Conservation (phyloP, 768 basidiomycete genomes). For the Scleroderma bovista region DNA sequence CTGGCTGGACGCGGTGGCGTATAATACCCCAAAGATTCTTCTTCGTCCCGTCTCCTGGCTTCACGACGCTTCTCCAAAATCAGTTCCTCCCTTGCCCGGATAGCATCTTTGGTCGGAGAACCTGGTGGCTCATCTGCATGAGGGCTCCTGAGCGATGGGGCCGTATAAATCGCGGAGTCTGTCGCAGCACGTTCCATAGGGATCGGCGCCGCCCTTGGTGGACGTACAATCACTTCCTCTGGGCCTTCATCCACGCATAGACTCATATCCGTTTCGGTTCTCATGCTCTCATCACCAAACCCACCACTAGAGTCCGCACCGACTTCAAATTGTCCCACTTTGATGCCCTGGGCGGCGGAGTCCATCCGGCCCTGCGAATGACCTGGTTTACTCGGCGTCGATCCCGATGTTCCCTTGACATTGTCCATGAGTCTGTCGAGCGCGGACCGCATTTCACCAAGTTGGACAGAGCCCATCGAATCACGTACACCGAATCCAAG, state of each 20-base stretch:
- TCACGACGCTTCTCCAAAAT: constrained; percentile 68
- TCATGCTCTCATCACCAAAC: constrained; percentile 22
- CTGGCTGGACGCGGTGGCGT: constrained; percentile 26
- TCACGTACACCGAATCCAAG: constrained; percentile 24
- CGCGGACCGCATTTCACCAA: constrained; percentile 68
- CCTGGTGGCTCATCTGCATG: constrained; percentile 24
- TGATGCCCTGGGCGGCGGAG: constrained; percentile 28
- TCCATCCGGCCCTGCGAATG: constrained; percentile 20
- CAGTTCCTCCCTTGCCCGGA: constrained; percentile 56
- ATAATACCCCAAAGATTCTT: constrained; percentile 33
- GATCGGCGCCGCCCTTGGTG: constrained; percentile 11
- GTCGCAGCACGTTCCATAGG: constrained; percentile 47
- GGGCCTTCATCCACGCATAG: constrained; percentile 21
- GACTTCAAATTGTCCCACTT: constrained; percentile 29
- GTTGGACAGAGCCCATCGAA: constrained; percentile 48
- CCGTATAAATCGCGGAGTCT: constrained; percentile 36
- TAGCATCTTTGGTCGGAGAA: constrained; percentile 62
- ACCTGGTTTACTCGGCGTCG: constrained; percentile 19
- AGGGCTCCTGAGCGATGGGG: constrained; percentile 31
- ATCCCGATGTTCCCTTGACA: constrained; percentile 32
- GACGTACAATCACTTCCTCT: constrained; percentile 10
- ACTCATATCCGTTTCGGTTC: constrained; percentile 30
- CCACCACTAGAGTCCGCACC: constrained; percentile 35
- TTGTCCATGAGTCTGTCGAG: constrained; percentile 71
- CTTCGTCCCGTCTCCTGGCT: constrained; percentile 50